phyloP scores from a whole-genome alignment of 768 basidiomycete species.

The Leccinum truebloodii region DNA sequence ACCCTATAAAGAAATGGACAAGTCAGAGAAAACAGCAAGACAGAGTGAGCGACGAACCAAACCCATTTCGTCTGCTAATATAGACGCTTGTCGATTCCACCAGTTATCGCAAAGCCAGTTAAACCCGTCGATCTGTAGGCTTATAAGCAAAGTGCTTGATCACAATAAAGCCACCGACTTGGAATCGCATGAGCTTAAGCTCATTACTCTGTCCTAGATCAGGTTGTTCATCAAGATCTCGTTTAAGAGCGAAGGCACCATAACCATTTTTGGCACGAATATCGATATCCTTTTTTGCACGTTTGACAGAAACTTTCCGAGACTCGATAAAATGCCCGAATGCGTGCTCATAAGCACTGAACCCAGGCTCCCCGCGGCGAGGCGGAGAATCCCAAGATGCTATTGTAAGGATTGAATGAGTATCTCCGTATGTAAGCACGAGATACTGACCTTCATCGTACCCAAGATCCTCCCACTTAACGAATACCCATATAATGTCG shows the following conservation, averaged over 20 bases:
- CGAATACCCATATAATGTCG: conserved; percentile 75
- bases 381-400: conserved; percentile 96
- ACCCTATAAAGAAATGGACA: conserved; percentile 45
- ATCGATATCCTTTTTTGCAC: conserved; percentile 40
- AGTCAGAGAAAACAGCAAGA: conserved; percentile 6
- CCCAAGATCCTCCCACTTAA: conserved; percentile 93
- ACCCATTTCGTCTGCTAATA: conserved; percentile 98
- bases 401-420: conserved; percentile 31
- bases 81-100: conserved; percentile 83
- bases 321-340: conserved; percentile 67
- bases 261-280: conserved; percentile 58
- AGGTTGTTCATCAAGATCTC: conserved; percentile 51
- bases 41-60: conserved; percentile 48
- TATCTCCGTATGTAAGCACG: background rate
- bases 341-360: conserved; percentile 65
- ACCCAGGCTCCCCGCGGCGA: conserved; percentile 51
- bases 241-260: conserved; percentile 44
- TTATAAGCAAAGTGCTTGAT: conserved; percentile 6
- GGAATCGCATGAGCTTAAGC: conserved; percentile 84
- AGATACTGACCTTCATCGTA: conserved; percentile 78
- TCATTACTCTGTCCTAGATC: conserved; percentile 64
- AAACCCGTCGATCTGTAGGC: conserved; percentile 66
- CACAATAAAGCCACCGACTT: conserved; percentile 46
- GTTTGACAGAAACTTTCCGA: conserved; percentile 58
- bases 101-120: conserved; percentile 88